Percentiles rank a stretch among this genome's conserved stretches.
Evolutionary conservation across 164 flowering plant genomes (phyloP).

Genomic region (Saururus chinensis): DNA sequence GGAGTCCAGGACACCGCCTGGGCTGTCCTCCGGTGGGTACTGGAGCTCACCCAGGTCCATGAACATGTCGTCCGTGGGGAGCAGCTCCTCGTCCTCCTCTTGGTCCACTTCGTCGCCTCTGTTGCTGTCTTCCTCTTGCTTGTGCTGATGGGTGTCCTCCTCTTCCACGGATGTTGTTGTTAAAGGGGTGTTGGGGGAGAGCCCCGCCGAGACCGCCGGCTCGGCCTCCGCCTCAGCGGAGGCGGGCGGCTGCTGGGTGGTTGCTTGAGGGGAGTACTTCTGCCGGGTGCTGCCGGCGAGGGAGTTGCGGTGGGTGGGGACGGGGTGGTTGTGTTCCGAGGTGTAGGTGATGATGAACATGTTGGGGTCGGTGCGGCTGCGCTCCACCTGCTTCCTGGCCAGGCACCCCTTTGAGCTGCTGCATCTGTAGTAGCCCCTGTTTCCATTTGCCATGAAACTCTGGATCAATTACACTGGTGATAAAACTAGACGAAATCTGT

Average conservation of each 20-base stretch:
- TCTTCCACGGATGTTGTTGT: conserved; percentile 11
- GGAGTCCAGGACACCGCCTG: conserved; percentile 20
- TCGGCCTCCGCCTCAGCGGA: background rate
- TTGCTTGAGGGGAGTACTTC: conserved; percentile 19
- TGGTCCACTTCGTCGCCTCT: conserved; percentile 20
- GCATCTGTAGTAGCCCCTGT: conserved; percentile 95
- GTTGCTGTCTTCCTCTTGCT: conserved; percentile 18
- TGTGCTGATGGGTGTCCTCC: conserved; percentile 5
- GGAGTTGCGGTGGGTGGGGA: conserved; percentile 89
- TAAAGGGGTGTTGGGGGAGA: conserved; percentile 31
- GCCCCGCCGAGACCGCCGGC: conserved; percentile 4
- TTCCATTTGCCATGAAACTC: background rate
- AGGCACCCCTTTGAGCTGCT: conserved; percentile 92
- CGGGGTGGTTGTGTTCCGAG: conserved; percentile 89
- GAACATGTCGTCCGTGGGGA: too few relatives aligned
- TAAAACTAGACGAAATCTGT: background rate
- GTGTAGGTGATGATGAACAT: conserved; percentile 94
- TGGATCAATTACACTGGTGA: too few relatives aligned
- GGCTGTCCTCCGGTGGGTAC: background rate
- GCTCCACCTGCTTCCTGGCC: conserved; percentile 96
- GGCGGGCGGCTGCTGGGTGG: conserved; percentile 6
- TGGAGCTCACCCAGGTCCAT: conserved; percentile 50
- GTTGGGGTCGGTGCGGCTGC: conserved; percentile 75
- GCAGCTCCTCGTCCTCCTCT: too few relatives aligned
- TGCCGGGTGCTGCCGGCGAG: conserved; percentile 90